Evolutionary conservation across 495 filamentous ascomycete species (phyloP).

Genomic region (Parachaetomium inaequale): DNA sequence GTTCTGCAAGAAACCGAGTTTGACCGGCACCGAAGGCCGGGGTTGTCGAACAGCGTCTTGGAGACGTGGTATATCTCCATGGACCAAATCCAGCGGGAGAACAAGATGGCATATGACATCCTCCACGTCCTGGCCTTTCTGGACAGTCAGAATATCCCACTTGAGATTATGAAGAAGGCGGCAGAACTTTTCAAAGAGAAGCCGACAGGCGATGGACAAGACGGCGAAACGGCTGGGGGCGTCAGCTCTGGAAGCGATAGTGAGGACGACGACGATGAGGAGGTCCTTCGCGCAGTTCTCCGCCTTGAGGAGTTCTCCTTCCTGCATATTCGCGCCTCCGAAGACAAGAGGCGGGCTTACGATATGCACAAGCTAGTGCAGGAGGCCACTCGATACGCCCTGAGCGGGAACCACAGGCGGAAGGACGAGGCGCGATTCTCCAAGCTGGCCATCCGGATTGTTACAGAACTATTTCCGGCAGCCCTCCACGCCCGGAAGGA

Average conservation of each 20-base stretch:
- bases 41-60: constrained; percentile 24
- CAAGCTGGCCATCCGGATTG: constrained; percentile 16
- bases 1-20: not conserved
- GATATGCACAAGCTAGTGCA: constrained; percentile 31
- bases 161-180: not conserved
- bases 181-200: not conserved
- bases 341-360: constrained; percentile 9
- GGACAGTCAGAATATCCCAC: constrained; percentile 26
- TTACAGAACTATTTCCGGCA: constrained; percentile 17
- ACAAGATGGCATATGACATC: constrained; percentile 22
- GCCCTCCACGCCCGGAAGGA: too few relatives aligned
- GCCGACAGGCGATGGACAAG: not conserved
- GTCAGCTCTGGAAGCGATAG: not conserved
- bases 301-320: constrained; percentile 24
- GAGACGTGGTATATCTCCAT: constrained; percentile 29
- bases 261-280: not conserved
- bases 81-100: constrained; percentile 23
- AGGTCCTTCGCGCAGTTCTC: constrained; percentile 1
- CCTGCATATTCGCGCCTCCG: constrained; percentile 3
- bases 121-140: constrained; percentile 23
- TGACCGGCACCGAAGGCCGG: not conserved
- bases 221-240: not conserved
- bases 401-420: not conserved
- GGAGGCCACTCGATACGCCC: constrained; percentile 24
- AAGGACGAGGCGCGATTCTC: constrained; percentile 21